Evolutionary conservation across 2,329 filamentous ascomycete genomes (phyloP).

Genomic region (Arthrobotrys sinensis): DNA sequence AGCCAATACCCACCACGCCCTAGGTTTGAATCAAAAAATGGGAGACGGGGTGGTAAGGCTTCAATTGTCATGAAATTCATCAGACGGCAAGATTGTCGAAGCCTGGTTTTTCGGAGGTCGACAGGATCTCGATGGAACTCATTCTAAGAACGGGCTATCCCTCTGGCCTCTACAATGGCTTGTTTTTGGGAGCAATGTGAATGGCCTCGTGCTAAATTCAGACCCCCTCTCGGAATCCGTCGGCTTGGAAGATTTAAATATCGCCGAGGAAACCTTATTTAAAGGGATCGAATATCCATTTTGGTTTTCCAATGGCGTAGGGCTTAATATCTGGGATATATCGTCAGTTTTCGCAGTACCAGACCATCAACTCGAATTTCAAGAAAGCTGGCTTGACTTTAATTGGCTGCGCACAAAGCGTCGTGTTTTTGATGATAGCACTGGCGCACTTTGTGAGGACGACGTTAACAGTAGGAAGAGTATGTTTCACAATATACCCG

Average conservation of each 20-base stretch:
- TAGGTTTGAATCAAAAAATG: conserved; percentile 32
- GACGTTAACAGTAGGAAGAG: not conserved
- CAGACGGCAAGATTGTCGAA: conserved; percentile 3
- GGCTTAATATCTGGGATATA: conserved; percentile 40
- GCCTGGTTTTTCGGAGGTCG: conserved; percentile 40
- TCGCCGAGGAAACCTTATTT: conserved; percentile 1
- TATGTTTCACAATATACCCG: conserved; percentile 25
- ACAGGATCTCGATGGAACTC: conserved; percentile 33
- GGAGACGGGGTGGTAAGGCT: conserved; percentile 10
- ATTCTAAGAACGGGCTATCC: conserved; percentile 24
- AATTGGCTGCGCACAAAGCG: not conserved
- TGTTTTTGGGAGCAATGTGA: conserved; percentile 3
- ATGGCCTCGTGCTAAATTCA: conserved; percentile 22
- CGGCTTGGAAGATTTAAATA: not conserved
- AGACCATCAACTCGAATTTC: conserved; percentile 22
- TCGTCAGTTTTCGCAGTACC: not conserved
- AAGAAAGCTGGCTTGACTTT: not conserved
- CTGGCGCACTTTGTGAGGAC: conserved; percentile 8
- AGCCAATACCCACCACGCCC: conserved; percentile 19
- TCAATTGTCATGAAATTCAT: conserved; percentile 4
- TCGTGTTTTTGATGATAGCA: conserved; percentile 20
- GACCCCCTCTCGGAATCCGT: not conserved
- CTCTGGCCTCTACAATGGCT: conserved; percentile 49
- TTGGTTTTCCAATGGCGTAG: conserved; percentile 20
- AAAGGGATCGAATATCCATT: conserved; percentile 26